phyloP scores from a whole-genome alignment of 2,329 filamentous ascomycete genomes.

The Diaporthe vexans region DNA sequence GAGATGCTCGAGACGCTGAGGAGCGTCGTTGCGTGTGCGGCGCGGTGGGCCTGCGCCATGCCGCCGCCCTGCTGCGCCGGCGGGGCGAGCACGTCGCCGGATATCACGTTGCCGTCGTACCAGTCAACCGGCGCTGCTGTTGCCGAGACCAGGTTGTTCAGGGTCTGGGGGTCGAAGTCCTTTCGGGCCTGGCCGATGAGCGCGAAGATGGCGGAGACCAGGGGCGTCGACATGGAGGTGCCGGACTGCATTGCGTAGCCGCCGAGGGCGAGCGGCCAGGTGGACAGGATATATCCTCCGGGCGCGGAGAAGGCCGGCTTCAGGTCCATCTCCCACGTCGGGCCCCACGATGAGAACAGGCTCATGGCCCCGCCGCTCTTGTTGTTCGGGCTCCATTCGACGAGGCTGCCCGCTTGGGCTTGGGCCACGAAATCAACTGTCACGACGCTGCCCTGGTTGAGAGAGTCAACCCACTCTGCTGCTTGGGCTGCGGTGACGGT shows the following conservation, averaged over 20 bases:
- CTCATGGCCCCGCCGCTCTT: conserved; percentile 5
- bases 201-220: background rate
- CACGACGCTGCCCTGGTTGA: conserved; percentile 12
- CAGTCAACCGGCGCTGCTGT: conserved; percentile 1
- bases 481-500: background rate
- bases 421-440: background rate
- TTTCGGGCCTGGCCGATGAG: background rate
- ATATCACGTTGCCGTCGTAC: background rate
- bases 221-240: conserved; percentile 14
- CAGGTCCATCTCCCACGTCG: conserved; percentile 5
- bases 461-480: conserved; percentile 17
- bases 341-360: conserved; percentile 4
- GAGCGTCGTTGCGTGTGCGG: conserved; percentile 13
- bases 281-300: conserved; percentile 4
- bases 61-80: conserved; percentile 6
- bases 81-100: background rate
- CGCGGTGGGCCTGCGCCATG: conserved; percentile 4
- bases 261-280: conserved; percentile 2
- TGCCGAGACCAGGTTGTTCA: conserved; percentile 9
- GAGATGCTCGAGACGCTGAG: conserved; percentile 19
- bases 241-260: conserved; percentile 3
- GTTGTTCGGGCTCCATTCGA: conserved; percentile 13
- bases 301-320: conserved; percentile 10
- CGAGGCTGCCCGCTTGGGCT: background rate
- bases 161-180: background rate